Conservation (phyloP, 2,329 filamentous ascomycete species). For the Penicillium sp. region DNA sequence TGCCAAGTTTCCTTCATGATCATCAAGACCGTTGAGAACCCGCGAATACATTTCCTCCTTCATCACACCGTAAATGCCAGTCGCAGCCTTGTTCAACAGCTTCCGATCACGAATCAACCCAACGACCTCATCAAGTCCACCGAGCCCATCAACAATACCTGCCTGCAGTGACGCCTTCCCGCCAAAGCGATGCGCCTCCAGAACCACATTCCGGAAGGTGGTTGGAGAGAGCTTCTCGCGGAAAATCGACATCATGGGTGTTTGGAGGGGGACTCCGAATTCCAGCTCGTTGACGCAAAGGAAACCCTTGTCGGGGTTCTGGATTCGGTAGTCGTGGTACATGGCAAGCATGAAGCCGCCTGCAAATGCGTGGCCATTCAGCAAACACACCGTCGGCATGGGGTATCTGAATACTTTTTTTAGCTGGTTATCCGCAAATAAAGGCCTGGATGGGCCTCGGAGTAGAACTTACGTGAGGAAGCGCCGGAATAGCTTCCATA, state of each 20-base stretch:
- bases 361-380: conserved; percentile 80
- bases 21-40: conserved; percentile 58
- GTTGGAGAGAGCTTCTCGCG: conserved; percentile 61
- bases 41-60: conserved; percentile 76
- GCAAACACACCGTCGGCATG: conserved; percentile 76
- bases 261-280: conserved; percentile 71
- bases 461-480: conserved; percentile 53
- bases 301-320: conserved; percentile 68
- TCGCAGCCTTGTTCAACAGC: conserved; percentile 61
- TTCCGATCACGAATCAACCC: conserved; percentile 59
- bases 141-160: conserved; percentile 68
- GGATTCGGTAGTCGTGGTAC: conserved; percentile 80
- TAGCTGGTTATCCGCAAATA: conserved; percentile 1
- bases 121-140: conserved; percentile 63
- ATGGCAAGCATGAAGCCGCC: conserved; percentile 78
- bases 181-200: conserved; percentile 70
- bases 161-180: conserved; percentile 62
- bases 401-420: conserved; percentile 54
- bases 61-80: conserved; percentile 66
- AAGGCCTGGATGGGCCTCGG: neutral
- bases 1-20: conserved; percentile 48
- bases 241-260: conserved; percentile 74
- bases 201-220: conserved; percentile 62
- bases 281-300: conserved; percentile 79
- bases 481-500: conserved; percentile 65